These are phyloP conservation scores for Penicillium sp. DNA, from an alignment of 2,329 filamentous ascomycete genomes.

Conservation along the genomic window DNA sequence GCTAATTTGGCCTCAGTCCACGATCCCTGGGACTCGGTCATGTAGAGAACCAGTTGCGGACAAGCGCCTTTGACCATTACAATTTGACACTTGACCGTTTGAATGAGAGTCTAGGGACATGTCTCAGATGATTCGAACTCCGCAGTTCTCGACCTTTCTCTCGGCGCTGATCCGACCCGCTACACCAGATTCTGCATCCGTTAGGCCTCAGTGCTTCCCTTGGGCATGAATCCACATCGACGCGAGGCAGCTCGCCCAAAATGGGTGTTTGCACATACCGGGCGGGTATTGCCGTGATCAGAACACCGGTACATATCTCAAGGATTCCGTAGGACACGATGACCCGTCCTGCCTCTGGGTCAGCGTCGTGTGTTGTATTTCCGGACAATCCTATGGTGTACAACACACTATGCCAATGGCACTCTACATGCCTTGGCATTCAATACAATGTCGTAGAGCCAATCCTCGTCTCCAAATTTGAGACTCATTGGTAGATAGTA, in stretches of 20 bases:
- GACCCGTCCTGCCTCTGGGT: neutral
- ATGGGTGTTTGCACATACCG: conserved; percentile 7
- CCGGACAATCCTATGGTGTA: neutral
- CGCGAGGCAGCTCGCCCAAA: conserved; percentile 16
- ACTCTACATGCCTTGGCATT: neutral
- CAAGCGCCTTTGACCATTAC: conserved; percentile 42
- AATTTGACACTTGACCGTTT: conserved; percentile 47
- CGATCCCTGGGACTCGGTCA: conserved; percentile 31
- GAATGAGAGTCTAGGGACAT: conserved; percentile 50
- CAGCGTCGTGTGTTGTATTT: neutral
- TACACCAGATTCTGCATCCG: conserved; percentile 12
- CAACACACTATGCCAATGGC: neutral
- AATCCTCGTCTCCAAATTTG: neutral
- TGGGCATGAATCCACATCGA: conserved; percentile 22
- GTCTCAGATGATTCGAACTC: conserved; percentile 34
- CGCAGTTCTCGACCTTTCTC: conserved; percentile 4
- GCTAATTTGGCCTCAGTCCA: conserved; percentile 31
- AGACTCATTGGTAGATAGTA: neutral
- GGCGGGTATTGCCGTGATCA: conserved; percentile 3
- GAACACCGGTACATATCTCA: conserved; percentile 1
- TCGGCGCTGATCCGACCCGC: conserved; percentile 17
- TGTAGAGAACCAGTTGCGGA: conserved; percentile 32
- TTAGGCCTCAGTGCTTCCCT: conserved; percentile 24
- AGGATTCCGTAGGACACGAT: neutral
- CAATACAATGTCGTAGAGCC: neutral